These are phyloP conservation scores for Fulvia fulva DNA, from an alignment of 2,329 filamentous ascomycete species.

Conservation along the genomic window DNA sequence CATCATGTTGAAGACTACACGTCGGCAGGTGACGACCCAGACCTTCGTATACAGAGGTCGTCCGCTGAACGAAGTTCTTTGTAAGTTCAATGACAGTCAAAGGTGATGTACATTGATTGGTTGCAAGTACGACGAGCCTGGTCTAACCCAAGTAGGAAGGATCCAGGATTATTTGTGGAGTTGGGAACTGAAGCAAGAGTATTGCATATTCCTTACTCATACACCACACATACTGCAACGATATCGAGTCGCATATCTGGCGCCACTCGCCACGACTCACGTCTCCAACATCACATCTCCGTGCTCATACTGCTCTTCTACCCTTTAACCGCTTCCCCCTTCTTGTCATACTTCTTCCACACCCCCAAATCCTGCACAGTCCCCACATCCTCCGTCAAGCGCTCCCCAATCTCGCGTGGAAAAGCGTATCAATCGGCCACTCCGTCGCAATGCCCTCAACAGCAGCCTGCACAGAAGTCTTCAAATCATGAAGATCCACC, in stretches of 20 bases:
- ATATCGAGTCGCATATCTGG: too few species aligned
- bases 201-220: too few species aligned
- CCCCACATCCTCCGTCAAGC: not conserved
- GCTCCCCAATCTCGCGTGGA: too few species aligned
- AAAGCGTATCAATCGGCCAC: too few species aligned
- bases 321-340: too few species aligned
- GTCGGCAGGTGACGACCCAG: not conserved
- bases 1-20: not conserved
- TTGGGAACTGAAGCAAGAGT: not conserved
- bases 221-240: not conserved
- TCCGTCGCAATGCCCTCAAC: too few species aligned
- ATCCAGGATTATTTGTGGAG: not conserved
- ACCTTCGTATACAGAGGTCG: not conserved
- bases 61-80: not conserved
- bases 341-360: not conserved
- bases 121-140: not conserved
- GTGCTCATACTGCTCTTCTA: too few species aligned
- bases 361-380: not conserved
- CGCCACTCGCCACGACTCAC: too few species aligned
- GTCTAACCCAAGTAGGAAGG: not conserved
- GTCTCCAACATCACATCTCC: too few species aligned
- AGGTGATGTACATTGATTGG: not conserved
- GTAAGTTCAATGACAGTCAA: not conserved
- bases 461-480: too few species aligned
- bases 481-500: too few species aligned